Conservation (phyloP, 2,329 filamentous ascomycete species). For the Helotiales sp. region DNA sequence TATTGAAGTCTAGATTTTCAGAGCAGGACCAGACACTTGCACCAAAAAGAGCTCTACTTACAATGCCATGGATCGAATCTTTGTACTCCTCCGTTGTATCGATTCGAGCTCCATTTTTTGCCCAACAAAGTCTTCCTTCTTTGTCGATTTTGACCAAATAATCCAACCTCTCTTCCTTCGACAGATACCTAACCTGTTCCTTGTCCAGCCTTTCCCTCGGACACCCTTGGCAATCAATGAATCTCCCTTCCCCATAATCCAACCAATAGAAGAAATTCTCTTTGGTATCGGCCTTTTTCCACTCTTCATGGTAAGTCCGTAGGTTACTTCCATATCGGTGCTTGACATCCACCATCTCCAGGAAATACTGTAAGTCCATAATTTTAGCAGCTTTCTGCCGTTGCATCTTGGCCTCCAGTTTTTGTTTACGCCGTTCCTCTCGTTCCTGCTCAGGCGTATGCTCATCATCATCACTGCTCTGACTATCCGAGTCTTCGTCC, state of each 20-base stretch:
- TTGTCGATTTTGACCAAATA: conserved; percentile 80
- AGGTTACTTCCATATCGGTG: conserved; percentile 88
- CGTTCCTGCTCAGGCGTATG: conserved; percentile 43
- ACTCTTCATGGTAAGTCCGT: conserved; percentile 79
- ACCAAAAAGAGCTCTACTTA: not conserved
- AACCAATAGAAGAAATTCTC: conserved; percentile 97
- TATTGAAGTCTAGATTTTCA: not conserved
- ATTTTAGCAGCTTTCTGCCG: conserved; percentile 71
- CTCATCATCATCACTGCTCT: conserved; percentile 30
- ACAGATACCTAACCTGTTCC: conserved; percentile 84
- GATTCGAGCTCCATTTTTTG: conserved; percentile 78
- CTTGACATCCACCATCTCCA: conserved; percentile 82
- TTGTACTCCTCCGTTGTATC: conserved; percentile 77
- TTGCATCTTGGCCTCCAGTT: conserved; percentile 47
- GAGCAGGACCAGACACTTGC: not conserved
- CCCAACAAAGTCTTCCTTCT: conserved; percentile 82
- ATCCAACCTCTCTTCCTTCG: conserved; percentile 77
- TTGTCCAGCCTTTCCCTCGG: conserved; percentile 75
- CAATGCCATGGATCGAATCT: conserved; percentile 79
- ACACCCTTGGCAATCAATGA: conserved; percentile 72
- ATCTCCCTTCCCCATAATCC: conserved; percentile 76
- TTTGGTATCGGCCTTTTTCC: conserved; percentile 76
- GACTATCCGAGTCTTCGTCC: conserved; percentile 56
- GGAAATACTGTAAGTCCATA: conserved; percentile 86
- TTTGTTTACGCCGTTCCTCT: conserved; percentile 51